A percentile compares a stretch with the other conserved stretches of the same genome.
phyloP scores from a whole-genome alignment of 2,329 filamentous ascomycete species.

The Westerdykella ornata region DNA sequence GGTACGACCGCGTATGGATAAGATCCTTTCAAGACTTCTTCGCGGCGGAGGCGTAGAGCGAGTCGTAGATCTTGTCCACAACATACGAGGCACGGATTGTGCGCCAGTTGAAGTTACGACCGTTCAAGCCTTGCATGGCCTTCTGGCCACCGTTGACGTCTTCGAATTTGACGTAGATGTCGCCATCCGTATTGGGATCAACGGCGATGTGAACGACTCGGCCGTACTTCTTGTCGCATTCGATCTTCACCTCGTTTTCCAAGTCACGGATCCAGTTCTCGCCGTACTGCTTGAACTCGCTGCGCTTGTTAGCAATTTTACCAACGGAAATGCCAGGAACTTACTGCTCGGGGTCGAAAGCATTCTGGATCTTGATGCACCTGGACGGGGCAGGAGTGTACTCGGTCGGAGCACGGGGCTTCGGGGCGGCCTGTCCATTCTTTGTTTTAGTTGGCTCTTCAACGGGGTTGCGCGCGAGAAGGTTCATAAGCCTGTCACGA shows the following conservation, averaged over 20 bases:
- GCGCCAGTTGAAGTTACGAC: slow-evolving; percentile 86
- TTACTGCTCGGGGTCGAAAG: slow-evolving; percentile 89
- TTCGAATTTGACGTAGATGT: slow-evolving; percentile 98
- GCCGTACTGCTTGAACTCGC: slow-evolving; percentile 23
- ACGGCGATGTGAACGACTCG: slow-evolving; percentile 95
- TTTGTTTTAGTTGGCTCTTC: slow-evolving; percentile 60
- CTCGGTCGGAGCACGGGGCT: slow-evolving; percentile 72
- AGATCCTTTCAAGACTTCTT: slow-evolving; percentile 17
- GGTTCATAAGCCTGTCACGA: slow-evolving; percentile 96
- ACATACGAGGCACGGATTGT: slow-evolving; percentile 93
- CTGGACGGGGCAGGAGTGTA: slow-evolving; percentile 78
- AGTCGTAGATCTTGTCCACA: slow-evolving; percentile 98
- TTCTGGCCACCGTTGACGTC: slow-evolving; percentile 92
- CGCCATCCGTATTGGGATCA: slow-evolving; percentile 78
- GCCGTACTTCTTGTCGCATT: slow-evolving; percentile 93
- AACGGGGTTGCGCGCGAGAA: slow-evolving; percentile 73
- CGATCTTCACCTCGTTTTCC: slow-evolving; percentile 84
- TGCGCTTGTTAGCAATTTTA: slow-evolving; percentile 15
- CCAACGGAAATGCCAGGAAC: slow-evolving; percentile 35
- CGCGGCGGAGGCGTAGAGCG: slow-evolving; percentile 53
- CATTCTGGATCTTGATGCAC: slow-evolving; percentile 90
- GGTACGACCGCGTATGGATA: background rate
- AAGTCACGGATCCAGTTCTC: slow-evolving; percentile 77
- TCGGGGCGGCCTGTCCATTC: slow-evolving; percentile 55
- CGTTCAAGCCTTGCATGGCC: slow-evolving; percentile 95